Evolutionary conservation across 768 basidiomycete species (phyloP), one percentile per base, ranked within the genome.

Genomic region (Russula ochroleuca): DNA sequence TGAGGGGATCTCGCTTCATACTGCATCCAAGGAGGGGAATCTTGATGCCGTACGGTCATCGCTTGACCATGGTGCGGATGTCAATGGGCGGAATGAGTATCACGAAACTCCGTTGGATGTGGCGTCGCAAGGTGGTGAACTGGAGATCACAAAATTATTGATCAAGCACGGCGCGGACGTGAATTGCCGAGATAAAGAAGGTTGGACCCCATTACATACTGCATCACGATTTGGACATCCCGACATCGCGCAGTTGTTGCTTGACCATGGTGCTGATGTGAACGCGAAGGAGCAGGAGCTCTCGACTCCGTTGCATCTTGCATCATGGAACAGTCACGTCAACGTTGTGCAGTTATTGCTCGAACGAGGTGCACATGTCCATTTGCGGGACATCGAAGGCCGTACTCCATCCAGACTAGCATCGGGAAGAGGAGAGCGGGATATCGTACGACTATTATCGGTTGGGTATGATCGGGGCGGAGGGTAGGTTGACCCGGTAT

Each of bases 121-220:
- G 3, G 52, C 52, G 7, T 61, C 60, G 17, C 1, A 1, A 19
- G 1, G 3, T 0, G 59, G 51, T 7, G 31, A 25, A 1, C 0
- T 25, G 1, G 41, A 53, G 2, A n/a, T 53, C 11, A 53, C 47
- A 2, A 17, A n/a, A 13, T 38, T 55, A 14, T 28, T 62, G 25
- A 21, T 62, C 28, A 28, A 50, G 5, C 8, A 15, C 8, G 61
- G 61, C 35, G 61, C 54, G 1, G 61, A 62, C 9, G 55, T 62
- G 19, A 56, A 57, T 28, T 35, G 13, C 17, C 23, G 28, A 3
- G 15, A 8, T 17, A 41, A 25, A 11, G 1, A 9, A 1, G 56
- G 43, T n/a, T 9, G 11, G 31, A 47, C 31, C n/a, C 28, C 55
- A 17, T 33, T 57, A 45, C 43, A 47, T 31, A 8, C 0, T 1